phyloP scores from a whole-genome alignment of 176 grass and related monocot species.

The Zea luxurians region DNA sequence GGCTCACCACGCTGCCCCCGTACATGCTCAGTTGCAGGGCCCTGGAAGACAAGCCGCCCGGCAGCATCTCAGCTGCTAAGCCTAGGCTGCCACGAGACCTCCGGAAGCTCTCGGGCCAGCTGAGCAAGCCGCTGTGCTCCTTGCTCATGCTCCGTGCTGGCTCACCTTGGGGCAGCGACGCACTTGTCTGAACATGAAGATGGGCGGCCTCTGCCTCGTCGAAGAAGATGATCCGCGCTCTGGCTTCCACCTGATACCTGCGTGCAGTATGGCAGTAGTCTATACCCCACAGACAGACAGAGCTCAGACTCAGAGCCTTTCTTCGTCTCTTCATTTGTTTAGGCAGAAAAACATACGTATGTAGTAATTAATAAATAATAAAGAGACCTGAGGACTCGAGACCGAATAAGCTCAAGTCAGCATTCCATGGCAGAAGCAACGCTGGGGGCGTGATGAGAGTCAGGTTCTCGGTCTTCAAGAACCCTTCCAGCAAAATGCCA shows the following conservation, averaged over 20 bases:
- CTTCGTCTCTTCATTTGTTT: no score
- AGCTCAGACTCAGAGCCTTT: not conserved
- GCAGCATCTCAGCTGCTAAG: slow-evolving; percentile 31
- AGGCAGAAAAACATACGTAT: not conserved
- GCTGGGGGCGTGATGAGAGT: slow-evolving; percentile 65
- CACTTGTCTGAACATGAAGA: slow-evolving; percentile 37
- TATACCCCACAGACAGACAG: not conserved
- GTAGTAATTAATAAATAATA: no score
- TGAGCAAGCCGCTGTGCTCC: slow-evolving; percentile 63
- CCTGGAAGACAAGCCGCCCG: slow-evolving; percentile 57
- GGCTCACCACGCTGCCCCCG: slow-evolving; percentile 67
- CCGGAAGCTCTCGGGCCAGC: slow-evolving; percentile 81
- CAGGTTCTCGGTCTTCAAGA: slow-evolving; percentile 58
- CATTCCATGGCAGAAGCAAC: slow-evolving; percentile 55
- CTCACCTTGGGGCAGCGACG: slow-evolving; percentile 48
- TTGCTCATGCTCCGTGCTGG: slow-evolving; percentile 48
- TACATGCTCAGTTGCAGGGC: slow-evolving; percentile 89
- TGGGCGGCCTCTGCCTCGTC: slow-evolving; percentile 42
- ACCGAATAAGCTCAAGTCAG: slow-evolving; percentile 53
- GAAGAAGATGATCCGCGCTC: slow-evolving; percentile 71
- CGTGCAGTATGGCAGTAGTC: slow-evolving; percentile 53
- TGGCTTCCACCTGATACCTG: slow-evolving; percentile 75
- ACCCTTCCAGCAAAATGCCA: slow-evolving; percentile 87
- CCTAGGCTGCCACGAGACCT: slow-evolving; percentile 40
- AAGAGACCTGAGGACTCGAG: slow-evolving; percentile 73